Conservation (phyloP, 2,329 filamentous ascomycete species). For the Elsinoe arachidis region DNA sequence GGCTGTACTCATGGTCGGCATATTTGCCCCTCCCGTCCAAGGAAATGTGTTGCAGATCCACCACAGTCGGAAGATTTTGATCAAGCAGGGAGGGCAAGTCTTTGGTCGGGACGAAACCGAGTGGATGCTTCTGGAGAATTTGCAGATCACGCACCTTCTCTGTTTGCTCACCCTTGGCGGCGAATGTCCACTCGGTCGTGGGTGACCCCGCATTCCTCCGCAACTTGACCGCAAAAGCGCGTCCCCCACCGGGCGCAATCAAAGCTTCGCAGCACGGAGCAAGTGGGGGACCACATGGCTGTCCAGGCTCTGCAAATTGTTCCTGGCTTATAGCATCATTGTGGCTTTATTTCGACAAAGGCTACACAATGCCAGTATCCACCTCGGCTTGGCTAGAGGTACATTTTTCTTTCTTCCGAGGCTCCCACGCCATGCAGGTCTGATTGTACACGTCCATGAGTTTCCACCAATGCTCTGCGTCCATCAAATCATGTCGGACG, state of each 20-base stretch:
- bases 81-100: background rate
- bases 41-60: constrained; percentile 1
- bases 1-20: background rate
- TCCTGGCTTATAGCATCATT: constrained; percentile 1
- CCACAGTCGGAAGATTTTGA: background rate
- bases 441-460: background rate
- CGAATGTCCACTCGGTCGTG: background rate
- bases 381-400: background rate
- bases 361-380: background rate
- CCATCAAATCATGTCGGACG: background rate
- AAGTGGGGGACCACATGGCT: constrained; percentile 8
- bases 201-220: constrained; percentile 2
- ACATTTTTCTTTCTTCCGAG: background rate
- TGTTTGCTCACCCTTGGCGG: background rate
- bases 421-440: constrained; percentile 5
- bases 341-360: background rate
- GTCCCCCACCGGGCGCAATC: constrained; percentile 4
- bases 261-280: background rate
- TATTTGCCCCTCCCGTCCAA: background rate
- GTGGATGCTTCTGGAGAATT: background rate
- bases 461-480: constrained; percentile 6
- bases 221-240: background rate
- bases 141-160: constrained; percentile 11
- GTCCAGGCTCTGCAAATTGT: constrained; percentile 4
- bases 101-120: constrained; percentile 1